Percentiles rank a stretch among this genome's conserved stretches.
Evolutionary conservation across 2,329 filamentous ascomycete genomes (phyloP).

Genomic region (Microcera coccophila): DNA sequence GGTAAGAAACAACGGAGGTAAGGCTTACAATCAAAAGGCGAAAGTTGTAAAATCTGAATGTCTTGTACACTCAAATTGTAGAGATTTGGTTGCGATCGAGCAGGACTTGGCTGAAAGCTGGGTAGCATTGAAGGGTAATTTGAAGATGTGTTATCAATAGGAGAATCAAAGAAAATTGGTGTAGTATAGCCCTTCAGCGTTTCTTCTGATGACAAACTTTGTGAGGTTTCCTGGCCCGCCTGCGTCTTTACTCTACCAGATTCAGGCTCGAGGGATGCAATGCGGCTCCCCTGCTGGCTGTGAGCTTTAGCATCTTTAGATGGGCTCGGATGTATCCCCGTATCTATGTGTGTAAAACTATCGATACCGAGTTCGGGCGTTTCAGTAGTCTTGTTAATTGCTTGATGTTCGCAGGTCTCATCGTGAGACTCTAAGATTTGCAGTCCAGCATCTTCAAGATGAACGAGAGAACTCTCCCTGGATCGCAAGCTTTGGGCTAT

Average conservation of each 20-base stretch:
- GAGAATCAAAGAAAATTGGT: conserved; percentile 11
- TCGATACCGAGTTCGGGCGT: background rate
- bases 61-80: conserved; percentile 31
- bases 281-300: background rate
- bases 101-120: conserved; percentile 34
- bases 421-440: background rate
- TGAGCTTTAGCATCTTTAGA: too few relatives aligned
- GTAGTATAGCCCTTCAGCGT: conserved; percentile 10
- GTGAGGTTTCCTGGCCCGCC: too few relatives aligned
- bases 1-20: background rate
- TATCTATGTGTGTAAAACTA: background rate
- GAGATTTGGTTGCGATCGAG: conserved; percentile 22
- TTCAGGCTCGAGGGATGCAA: background rate
- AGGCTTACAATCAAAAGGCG: conserved; percentile 33
- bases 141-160: conserved; percentile 29
- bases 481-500: conserved; percentile 32
- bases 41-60: conserved; percentile 34
- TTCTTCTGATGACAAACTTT: conserved; percentile 4
- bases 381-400: background rate
- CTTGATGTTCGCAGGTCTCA: background rate
- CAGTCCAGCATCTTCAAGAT: conserved; percentile 11
- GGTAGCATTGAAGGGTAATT: conserved; percentile 33
- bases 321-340: background rate
- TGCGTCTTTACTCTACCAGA: too few relatives aligned
- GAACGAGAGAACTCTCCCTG: conserved; percentile 22